A percentile compares a stretch with the other conserved stretches of the same genome.
phyloP scores from a whole-genome alignment of 768 basidiomycete genomes.

The Pleurotus ostreatus region DNA sequence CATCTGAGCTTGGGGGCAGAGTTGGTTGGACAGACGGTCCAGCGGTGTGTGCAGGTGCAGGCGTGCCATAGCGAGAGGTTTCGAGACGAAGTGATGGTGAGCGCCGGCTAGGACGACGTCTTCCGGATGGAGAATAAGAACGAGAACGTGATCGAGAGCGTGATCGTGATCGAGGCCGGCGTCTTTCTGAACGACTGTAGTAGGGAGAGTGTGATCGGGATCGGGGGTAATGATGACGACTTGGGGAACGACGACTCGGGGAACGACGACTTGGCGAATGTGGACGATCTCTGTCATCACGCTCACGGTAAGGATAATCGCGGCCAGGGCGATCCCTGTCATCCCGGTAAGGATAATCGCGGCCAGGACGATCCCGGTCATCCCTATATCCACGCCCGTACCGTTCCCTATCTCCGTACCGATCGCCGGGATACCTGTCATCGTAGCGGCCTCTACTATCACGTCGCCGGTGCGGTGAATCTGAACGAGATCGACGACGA shows the following conservation, averaged over 20 bases:
- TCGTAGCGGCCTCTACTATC: not conserved
- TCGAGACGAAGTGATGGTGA: not conserved
- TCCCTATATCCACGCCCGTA: not conserved
- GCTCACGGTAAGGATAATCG: not conserved
- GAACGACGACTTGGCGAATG: constrained; percentile 4
- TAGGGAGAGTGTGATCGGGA: constrained; percentile 3
- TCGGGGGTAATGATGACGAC: constrained; percentile 10
- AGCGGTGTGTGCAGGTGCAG: not conserved
- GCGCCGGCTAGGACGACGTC: not conserved
- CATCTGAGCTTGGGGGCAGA: not conserved
- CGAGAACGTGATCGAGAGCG: constrained; percentile 22
- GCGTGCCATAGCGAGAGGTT: not conserved
- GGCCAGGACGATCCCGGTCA: constrained; percentile 4
- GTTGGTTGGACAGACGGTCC: not conserved
- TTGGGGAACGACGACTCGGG: constrained; percentile 6
- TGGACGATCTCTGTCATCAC: not conserved
- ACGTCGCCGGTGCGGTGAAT: constrained; percentile 7
- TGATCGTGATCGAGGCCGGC: constrained; percentile 9
- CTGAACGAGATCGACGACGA: constrained; percentile 14
- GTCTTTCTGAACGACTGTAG: constrained; percentile 5
- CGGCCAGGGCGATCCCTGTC: too few relatives aligned
- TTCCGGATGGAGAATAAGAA: constrained; percentile 7
- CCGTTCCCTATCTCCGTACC: not conserved
- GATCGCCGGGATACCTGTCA: constrained; percentile 3
- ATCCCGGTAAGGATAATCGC: not conserved